phyloP scores from a whole-genome alignment of 1,284 basidiomycete genomes.

The Cryptococcus wingfieldii region DNA sequence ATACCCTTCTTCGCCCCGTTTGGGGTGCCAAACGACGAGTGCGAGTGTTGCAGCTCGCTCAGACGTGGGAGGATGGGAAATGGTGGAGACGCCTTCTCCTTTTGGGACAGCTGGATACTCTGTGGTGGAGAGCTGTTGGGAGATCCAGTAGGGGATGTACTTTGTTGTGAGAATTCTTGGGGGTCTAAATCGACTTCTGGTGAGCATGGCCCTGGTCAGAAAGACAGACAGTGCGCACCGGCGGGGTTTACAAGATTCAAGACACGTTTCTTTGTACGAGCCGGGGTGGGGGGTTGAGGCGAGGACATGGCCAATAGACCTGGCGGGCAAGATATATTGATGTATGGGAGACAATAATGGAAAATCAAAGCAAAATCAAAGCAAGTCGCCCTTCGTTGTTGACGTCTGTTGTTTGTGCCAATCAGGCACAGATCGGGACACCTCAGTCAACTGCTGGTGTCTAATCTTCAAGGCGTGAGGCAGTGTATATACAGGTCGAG shows the following conservation, averaged over 20 bases:
- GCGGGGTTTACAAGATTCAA: conserved; percentile 37
- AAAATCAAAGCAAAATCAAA: too few species aligned
- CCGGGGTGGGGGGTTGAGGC: conserved; percentile 11
- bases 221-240: conserved; percentile 15
- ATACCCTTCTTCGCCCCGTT: conserved; percentile 25
- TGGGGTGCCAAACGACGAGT: not conserved
- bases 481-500: too few species aligned
- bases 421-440: too few species aligned
- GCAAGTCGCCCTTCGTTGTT: too few species aligned
- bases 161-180: conserved; percentile 22
- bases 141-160: conserved; percentile 12
- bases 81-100: not conserved
- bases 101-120: not conserved
- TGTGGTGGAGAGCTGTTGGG: not conserved
- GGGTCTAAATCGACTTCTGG: conserved; percentile 12
- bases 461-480: too few species aligned
- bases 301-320: too few species aligned
- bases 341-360: too few species aligned
- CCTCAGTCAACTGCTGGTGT: too few species aligned
- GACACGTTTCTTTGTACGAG: conserved; percentile 23
- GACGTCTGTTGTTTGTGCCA: too few species aligned
- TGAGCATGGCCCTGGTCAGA: not conserved
- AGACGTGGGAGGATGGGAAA: not conserved
- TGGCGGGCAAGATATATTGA: too few species aligned
- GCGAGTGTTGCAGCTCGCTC: conserved; percentile 7